Base-by-base conservation (phyloP, 768 basidiomycete species). In the Ephemerocybe angulata region DNA sequence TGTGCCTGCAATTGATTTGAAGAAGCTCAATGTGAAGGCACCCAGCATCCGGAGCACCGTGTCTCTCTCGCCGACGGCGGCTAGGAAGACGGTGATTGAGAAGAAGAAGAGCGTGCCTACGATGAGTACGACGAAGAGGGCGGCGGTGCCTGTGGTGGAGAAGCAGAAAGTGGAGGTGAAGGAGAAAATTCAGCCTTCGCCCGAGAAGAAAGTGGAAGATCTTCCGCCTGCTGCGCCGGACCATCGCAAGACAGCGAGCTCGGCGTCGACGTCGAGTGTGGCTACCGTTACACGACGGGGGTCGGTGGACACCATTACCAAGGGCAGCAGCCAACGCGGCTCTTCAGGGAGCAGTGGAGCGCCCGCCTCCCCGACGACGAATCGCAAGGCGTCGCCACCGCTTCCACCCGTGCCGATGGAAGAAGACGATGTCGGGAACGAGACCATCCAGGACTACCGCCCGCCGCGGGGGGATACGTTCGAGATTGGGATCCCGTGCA, bases 401-500 rank as follows among this genome's bases (percentile, higher is more conserved):
- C 48, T 59, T 1, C 53, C 54, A 2, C 54, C 60, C 19, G 57
- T 60, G 22, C 42, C 58, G 6, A 56, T 60, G 28, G 61, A 64
- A 37, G 57, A 59, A 22, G 43, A 60, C 24, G 48, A 58, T 41
- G 53, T 54, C n/a, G 27, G 5, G 21, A 25, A 48, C 4, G 28
- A 27, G 2, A 17, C 11, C 25, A 46, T 17, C 27, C 27, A 48
- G 17, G 46, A 42, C 15, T 1, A 12, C 21, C 15, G 27, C 3
- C 21, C 27, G 0, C 81, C 83, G 11, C 74, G 74, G 19, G 91
- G 92, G 1, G 84, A 86, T 2, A 88, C 85, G 11, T 81, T 95
- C 31, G 87, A 90, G 31, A 84, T 93, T 25, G 92, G 92, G 8
- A 94, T 94, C 30, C 90, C 93, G 0, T 94, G 93, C 71, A 92